Evolutionary conservation across 495 filamentous ascomycete species (phyloP).

Genomic region (Trichocladium uniseriatum): DNA sequence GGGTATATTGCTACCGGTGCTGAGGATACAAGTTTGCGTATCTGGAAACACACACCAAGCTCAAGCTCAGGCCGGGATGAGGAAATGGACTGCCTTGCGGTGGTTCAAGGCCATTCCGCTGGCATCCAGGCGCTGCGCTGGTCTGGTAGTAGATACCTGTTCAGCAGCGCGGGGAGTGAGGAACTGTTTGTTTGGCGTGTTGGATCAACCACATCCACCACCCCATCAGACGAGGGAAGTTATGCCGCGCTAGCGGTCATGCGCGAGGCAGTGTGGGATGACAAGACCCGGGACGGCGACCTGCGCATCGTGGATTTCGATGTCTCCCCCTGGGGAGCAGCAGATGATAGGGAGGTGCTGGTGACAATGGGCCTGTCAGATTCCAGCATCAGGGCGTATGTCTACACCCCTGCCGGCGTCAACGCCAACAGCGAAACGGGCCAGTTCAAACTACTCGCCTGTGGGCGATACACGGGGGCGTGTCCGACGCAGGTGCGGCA

Average conservation of each 20-base stretch:
- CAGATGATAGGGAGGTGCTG: slow-evolving; percentile 30
- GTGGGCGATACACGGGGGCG: slow-evolving; percentile 60
- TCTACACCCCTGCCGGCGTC: slow-evolving; percentile 41
- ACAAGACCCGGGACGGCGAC: slow-evolving; percentile 53
- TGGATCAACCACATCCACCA: no score
- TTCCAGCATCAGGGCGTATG: slow-evolving; percentile 60
- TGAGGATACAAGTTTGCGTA: slow-evolving; percentile 78
- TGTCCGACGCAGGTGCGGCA: slow-evolving; percentile 65
- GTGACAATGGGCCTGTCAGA: slow-evolving; percentile 68
- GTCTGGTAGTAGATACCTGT: slow-evolving; percentile 58
- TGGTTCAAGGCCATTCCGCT: slow-evolving; percentile 64
- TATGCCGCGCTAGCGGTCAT: slow-evolving; percentile 47
- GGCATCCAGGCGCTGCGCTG: slow-evolving; percentile 78
- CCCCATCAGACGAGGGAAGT: no score
- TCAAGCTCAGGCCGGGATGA: not conserved
- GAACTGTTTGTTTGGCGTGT: slow-evolving; percentile 84
- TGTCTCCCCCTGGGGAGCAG: slow-evolving; percentile 20
- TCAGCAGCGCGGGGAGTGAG: slow-evolving; percentile 77
- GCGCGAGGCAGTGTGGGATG: slow-evolving; percentile 53
- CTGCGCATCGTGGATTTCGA: slow-evolving; percentile 70
- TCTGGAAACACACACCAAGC: slow-evolving; percentile 45
- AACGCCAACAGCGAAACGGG: not conserved
- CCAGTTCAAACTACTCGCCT: slow-evolving; percentile 47
- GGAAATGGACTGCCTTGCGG: slow-evolving; percentile 45
- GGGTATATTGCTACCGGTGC: slow-evolving; percentile 65